Base-by-base conservation (phyloP, 208 protist species). In the Novymonas esmeraldas region DNA sequence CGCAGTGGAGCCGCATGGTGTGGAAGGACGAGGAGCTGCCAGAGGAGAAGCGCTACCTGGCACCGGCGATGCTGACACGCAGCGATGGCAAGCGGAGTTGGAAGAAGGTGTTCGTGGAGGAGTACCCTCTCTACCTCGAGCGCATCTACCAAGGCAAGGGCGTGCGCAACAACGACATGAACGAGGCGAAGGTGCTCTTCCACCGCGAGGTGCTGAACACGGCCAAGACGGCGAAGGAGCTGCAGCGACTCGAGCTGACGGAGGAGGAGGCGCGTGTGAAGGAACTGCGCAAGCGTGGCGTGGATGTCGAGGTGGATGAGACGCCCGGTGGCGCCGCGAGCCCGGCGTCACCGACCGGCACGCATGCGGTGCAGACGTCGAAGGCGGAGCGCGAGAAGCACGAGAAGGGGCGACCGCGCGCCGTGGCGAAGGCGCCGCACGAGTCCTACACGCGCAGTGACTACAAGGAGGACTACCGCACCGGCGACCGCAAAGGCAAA, bases 71-170 rank as follows among this genome's bases (percentile, higher is more conserved):
- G 46, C 71, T 95, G 33, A 77, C 64, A 16, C 86, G 75, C 26
- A 87, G 73, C 62, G 82, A 89, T 10, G 82, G 78, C 22, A 81
- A 83, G 62, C 75, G 71, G 26, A 67, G 50, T 1, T 95, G 90
- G 87, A 89, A 85, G 70, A 76, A 82, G 33, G 34, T 82, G 26
- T 95, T 87, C 49, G 59, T 61, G 0, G 76, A 91, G 49, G 86
- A 95, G 73, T 93, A 92, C 64, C 84, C 84, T 5, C 28, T 77
- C 13, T 95, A 73, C 61, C 52, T 87, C 20, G 58, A 82, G 34
- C 81, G 87, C 45, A 80, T 73, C 5, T 81, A 77, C 39, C 75
- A 68, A 22, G 83, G 89, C 4, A 46, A 51, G 1, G 85, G 84
- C 0, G 41, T 73, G 20, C 44, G 66, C 46, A 91, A 93, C 74